Base-by-base conservation (phyloP, 805 yeast genomes). In the Saturnispora sanitii region DNA sequence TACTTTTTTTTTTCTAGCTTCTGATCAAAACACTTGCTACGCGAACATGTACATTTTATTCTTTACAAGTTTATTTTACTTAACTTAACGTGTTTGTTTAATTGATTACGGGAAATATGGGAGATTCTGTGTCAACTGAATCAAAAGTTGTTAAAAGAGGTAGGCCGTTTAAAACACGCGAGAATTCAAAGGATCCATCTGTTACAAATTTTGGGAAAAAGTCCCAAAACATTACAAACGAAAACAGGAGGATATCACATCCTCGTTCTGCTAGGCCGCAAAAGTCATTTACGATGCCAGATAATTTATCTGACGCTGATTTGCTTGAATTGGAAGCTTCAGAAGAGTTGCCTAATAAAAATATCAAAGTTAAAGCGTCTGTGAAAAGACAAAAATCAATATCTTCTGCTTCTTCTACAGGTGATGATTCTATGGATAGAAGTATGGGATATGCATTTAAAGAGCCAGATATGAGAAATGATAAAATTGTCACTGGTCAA, bases 401-500 rank as follows among this genome's bases (percentile, higher is more conserved):
- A n/a, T n/a, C n/a, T n/a, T n/a, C n/a, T n/a, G n/a, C n/a, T n/a
- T n/a, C n/a, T n/a, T n/a, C n/a, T n/a, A n/a, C n/a, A n/a, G n/a
- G n/a, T n/a, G n/a, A n/a, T n/a, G n/a, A n/a, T n/a, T n/a, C n/a
- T n/a, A n/a, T n/a, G n/a, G n/a, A n/a, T n/a, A n/a, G n/a, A n/a
- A 15, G 27, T 27, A 15, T 27, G 16, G 36, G 28, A 3, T 18
- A 13, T 15, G 23, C 26, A 15, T 74, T 77, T 58, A 56, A 64
- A 17, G 92, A 84, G 50, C 87, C 88, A 2, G 67, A 66, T 15
- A 56, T 68, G 26, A 70, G 75, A 1, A 70, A 66, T 28, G 76
- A 81, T 0, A 56, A 62, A 9, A 77, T 83, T 32, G 75, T 75
- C 29, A 79, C 90, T 0, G 95, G 96, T 2, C 66, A 76, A 31